Conservation (phyloP, 192 early-diverging fungal genomes). For the Backusella sp. region DNA sequence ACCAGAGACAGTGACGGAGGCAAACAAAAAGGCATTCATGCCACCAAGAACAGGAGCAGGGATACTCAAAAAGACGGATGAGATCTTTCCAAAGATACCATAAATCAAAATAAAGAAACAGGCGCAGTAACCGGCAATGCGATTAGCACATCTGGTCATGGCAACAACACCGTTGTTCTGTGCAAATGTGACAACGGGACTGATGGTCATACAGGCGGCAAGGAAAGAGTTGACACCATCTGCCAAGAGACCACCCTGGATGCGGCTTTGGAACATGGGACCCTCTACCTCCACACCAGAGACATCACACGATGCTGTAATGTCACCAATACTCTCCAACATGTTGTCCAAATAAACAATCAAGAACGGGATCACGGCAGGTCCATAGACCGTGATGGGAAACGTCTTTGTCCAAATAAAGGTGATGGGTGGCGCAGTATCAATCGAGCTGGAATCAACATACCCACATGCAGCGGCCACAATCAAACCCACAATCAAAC, state of each 20-base stretch:
- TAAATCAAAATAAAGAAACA: constrained; percentile 48
- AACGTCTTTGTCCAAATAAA: constrained; percentile 60
- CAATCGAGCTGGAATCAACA: constrained; percentile 38
- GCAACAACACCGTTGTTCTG: constrained; percentile 59
- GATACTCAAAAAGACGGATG: constrained; percentile 44
- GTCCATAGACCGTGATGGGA: constrained; percentile 48
- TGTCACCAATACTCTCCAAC: constrained; percentile 49
- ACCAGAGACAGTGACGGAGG: constrained; percentile 49
- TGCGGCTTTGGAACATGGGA: constrained; percentile 44
- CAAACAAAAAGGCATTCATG: constrained; percentile 55
- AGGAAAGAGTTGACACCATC: constrained; percentile 51
- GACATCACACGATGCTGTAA: constrained; percentile 55
- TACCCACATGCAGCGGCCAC: constrained; percentile 54
- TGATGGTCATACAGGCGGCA: constrained; percentile 53
- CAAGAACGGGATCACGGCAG: constrained; percentile 39
- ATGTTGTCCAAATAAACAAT: constrained; percentile 40
- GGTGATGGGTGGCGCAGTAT: constrained; percentile 44
- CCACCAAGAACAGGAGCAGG: constrained; percentile 51
- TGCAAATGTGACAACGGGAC: constrained; percentile 52
- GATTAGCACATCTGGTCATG: constrained; percentile 46
- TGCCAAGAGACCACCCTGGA: constrained; percentile 55
- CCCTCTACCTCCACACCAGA: constrained; percentile 51
- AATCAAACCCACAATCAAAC: constrained; percentile 44
- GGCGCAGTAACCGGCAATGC: constrained; percentile 49
- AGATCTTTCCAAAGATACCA: constrained; percentile 54